These are phyloP conservation scores for Tulasnella sp. DNA, from an alignment of 768 basidiomycete species.

Conservation along the genomic window DNA sequence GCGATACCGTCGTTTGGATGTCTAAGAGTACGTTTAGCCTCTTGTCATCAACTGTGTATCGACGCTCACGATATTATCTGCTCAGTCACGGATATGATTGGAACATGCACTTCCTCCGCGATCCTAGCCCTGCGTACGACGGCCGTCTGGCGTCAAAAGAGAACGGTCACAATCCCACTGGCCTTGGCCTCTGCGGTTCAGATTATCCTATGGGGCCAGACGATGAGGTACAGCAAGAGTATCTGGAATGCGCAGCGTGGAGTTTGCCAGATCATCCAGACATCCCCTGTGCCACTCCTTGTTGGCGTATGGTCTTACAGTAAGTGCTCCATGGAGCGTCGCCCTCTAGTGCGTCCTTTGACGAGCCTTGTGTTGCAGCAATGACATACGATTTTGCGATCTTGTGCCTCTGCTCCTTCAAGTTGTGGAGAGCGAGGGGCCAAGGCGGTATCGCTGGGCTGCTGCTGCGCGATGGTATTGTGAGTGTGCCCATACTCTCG, in stretches of 20 bases:
- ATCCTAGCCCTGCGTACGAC: slow-evolving; percentile 11
- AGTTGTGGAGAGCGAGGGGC: background rate
- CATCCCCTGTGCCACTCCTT: slow-evolving; percentile 1
- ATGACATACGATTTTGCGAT: slow-evolving; percentile 14
- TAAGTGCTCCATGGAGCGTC: background rate
- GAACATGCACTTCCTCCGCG: slow-evolving; percentile 5
- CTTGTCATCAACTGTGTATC: background rate
- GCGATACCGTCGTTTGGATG: slow-evolving; percentile 11
- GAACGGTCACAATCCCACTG: background rate
- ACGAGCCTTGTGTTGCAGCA: background rate
- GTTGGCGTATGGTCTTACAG: slow-evolving; percentile 7
- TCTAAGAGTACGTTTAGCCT: slow-evolving; percentile 2
- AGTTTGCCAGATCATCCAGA: slow-evolving; percentile 1
- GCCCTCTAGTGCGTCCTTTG: background rate
- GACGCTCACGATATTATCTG: background rate
- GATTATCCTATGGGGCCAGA: slow-evolving; percentile 9
- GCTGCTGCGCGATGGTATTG: slow-evolving; percentile 13
- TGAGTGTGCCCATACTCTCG: background rate
- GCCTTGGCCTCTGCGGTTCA: background rate
- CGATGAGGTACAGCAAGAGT: slow-evolving; percentile 3
- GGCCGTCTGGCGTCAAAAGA: slow-evolving; percentile 11
- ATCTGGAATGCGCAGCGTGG: slow-evolving; percentile 9
- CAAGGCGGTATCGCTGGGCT: background rate
- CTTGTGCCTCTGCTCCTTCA: slow-evolving; percentile 11
- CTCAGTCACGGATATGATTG: slow-evolving; percentile 12